A percentile compares a stretch with the other conserved stretches of the same genome.
Evolutionary conservation across 345 rosid genomes (phyloP).

Genomic region (Cochlearia excelsa): DNA sequence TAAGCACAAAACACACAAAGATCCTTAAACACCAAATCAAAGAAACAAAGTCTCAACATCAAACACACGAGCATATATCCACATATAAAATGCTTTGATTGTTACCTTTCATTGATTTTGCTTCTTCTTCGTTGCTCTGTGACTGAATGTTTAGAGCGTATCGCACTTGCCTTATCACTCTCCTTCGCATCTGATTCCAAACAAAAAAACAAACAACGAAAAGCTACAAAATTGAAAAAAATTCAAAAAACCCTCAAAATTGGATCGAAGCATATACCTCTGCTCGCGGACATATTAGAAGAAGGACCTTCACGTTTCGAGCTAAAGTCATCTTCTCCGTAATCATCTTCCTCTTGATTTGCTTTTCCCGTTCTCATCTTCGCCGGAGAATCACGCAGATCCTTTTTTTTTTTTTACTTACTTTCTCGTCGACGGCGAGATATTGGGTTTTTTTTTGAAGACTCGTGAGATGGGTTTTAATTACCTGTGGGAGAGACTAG

Average conservation of each 20-base stretch:
- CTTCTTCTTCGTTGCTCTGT: too few species aligned
- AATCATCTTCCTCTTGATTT: constrained; percentile 76
- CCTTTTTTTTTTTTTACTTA: neutral
- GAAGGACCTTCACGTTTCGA: constrained; percentile 61
- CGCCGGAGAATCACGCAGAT: constrained; percentile 21
- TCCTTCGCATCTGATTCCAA: constrained; percentile 59
- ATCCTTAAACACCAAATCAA: too few species aligned
- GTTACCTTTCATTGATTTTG: neutral
- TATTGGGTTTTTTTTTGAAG: neutral
- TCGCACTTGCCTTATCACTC: constrained; percentile 64
- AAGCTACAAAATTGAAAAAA: constrained; percentile 1
- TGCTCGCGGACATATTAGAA: constrained; percentile 39
- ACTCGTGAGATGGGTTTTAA: too few species aligned
- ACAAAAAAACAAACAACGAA: neutral
- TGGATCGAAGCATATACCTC: constrained; percentile 46
- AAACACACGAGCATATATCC: too few species aligned
- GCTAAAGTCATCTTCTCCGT: constrained; percentile 68
- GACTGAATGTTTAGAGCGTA: constrained; percentile 33
- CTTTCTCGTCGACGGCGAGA: neutral
- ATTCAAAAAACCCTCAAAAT: constrained; percentile 4
- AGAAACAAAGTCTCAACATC: too few species aligned
- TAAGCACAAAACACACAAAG: neutral
- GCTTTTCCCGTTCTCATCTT: constrained; percentile 68
- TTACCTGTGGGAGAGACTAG: neutral
- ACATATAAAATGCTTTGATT: too few species aligned